Evolutionary conservation across 306 rosid species (phyloP), one percentile per base, ranked within the genome.

Genomic region (Quercus cerris): DNA sequence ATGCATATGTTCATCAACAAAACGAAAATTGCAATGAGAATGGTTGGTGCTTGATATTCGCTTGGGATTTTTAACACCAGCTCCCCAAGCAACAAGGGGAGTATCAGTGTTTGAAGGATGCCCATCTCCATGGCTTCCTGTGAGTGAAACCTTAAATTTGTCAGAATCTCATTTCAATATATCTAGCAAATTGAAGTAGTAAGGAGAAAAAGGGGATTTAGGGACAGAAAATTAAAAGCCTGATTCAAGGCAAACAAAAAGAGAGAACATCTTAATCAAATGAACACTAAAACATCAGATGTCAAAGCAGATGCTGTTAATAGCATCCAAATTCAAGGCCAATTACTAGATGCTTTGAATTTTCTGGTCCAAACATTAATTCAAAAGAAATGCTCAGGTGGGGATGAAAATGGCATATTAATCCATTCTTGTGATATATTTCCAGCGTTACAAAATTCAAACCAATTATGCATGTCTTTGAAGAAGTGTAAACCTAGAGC

Each of bases 71-170:
- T 90, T 85, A 75, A 93, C 87, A 77, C 98, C 98, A 69, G 98
- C 94, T 77, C 98, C 98, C 98, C 98, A 93, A 13, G 83, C 97
- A 85, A 93, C 98, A 85, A 93, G 95, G 76, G 98, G 97, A 52
- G 98, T 93, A 78, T 93, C 98, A 4, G 98, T 93, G 84, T 93
- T 93, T 75, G 98, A 52, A 75, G 97, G 97, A 89, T 93, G 98
- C 75, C 98, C 98, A 77, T 93, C 98, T 72, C 98, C 98, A 59
- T 93, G 98, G 88, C 97, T 93, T 79, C 98, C 98, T 91, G 72
- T 74, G 64, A 79, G 33, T 55, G 66, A 77, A 88, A 79, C 71
- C 77, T 56, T 71, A 30, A 55, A 28, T 52, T 46, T 20, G 66
- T 59, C 31, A 79, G 77, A 68, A 22, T 78, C 62, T 44, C 38